Conservation (phyloP, 345 rosid species). For the Raphanus raphanistrum region DNA sequence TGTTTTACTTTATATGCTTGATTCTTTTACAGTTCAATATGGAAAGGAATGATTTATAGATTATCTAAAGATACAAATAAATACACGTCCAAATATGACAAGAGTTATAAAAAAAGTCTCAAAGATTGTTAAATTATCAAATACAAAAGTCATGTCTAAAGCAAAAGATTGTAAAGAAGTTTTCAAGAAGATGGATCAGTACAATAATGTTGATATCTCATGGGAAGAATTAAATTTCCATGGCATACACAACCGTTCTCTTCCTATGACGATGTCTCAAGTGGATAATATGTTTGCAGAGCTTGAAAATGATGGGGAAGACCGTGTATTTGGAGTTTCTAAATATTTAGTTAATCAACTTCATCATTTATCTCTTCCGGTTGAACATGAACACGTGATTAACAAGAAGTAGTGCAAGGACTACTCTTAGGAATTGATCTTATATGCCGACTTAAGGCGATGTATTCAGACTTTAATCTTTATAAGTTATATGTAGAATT, state of each 20-base stretch:
- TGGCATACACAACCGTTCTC: not conserved
- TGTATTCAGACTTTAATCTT: no score
- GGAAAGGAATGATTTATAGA: no score
- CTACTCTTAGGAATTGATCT: no score
- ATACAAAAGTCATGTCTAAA: not conserved
- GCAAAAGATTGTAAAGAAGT: not conserved
- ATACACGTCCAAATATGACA: not conserved
- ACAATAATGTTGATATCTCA: not conserved
- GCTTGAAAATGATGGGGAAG: constrained; percentile 10
- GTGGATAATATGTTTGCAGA: constrained; percentile 10
- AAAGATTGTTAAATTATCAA: not conserved
- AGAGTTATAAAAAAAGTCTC: not conserved
- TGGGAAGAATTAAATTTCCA: not conserved
- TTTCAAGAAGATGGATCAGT: constrained; percentile 8
- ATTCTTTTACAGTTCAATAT: no score
- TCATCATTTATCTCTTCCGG: not conserved
- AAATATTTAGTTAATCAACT: not conserved
- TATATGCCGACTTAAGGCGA: no score
- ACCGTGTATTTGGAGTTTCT: not conserved
- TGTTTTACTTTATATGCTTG: no score
- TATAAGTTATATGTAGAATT: no score
- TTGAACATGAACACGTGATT: not conserved
- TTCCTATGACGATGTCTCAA: constrained; percentile 4
- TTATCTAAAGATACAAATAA: not conserved
- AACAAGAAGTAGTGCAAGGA: no score